Conservation (phyloP, 1,284 basidiomycete genomes). For the Heterobasidion parviporum region DNA sequence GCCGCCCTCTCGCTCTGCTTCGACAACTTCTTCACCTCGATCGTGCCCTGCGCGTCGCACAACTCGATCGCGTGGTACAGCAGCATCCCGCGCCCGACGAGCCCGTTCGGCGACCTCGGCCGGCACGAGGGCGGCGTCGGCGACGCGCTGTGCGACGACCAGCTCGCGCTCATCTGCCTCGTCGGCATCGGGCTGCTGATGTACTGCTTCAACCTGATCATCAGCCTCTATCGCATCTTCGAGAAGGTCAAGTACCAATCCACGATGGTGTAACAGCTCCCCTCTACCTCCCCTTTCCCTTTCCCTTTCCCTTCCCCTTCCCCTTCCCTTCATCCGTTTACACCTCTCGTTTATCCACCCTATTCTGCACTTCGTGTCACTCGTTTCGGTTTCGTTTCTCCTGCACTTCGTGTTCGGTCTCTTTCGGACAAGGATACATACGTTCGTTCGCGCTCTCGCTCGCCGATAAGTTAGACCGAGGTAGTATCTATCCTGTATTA, state of each 20-base stretch:
- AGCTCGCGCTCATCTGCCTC: slow-evolving; percentile 67
- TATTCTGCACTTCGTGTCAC: neutral
- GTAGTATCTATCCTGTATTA: neutral
- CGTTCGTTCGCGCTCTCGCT: too few relatives aligned
- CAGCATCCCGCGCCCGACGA: slow-evolving; percentile 40
- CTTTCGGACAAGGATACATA: too few relatives aligned
- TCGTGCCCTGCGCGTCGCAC: slow-evolving; percentile 63
- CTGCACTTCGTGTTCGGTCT: neutral
- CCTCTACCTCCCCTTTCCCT: neutral
- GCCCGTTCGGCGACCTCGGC: slow-evolving; percentile 29
- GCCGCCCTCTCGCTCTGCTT: slow-evolving; percentile 83
- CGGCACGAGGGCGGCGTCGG: slow-evolving; percentile 38
- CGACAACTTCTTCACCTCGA: slow-evolving; percentile 88
- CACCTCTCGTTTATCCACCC: neutral
- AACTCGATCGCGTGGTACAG: slow-evolving; percentile 66
- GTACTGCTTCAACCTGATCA: slow-evolving; percentile 76
- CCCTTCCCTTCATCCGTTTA: neutral
- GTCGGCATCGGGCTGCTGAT: slow-evolving; percentile 68
- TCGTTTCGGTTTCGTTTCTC: neutral
- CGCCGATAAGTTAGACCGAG: too few relatives aligned
- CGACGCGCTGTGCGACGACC: slow-evolving; percentile 56
- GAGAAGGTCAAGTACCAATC: slow-evolving; percentile 72
- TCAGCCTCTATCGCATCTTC: slow-evolving; percentile 81
- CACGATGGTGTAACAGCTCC: neutral
- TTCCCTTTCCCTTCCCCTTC: neutral